Conservation (phyloP, 148 eudicot genomes). For the Suaeda aralocaspica region DNA sequence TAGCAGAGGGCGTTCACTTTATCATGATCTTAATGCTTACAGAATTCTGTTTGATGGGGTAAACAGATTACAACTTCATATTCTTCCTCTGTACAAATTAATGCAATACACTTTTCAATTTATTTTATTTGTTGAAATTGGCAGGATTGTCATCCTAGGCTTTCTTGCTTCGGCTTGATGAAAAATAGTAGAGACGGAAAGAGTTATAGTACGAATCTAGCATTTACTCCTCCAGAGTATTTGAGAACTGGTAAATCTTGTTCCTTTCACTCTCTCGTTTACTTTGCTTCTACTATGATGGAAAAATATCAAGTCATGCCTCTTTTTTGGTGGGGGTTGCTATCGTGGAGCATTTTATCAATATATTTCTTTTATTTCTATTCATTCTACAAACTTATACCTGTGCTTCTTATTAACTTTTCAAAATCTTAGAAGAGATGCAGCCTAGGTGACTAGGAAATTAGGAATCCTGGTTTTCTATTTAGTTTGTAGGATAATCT, state of each 20-base stretch:
- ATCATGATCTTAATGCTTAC: constrained; percentile 71
- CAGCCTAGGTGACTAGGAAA: not conserved
- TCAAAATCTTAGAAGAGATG: not conserved
- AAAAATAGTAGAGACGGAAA: constrained; percentile 71
- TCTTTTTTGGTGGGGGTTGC: not conserved
- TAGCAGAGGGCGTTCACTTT: constrained; percentile 62
- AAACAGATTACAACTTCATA: constrained; percentile 7
- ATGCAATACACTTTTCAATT: no score
- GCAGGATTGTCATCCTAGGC: constrained; percentile 66
- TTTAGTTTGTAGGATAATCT: not conserved
- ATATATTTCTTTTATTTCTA: not conserved
- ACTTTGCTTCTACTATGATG: not conserved
- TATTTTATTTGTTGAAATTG: constrained; percentile 13
- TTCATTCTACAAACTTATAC: not conserved
- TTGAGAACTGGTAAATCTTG: constrained; percentile 48
- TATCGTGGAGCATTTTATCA: not conserved
- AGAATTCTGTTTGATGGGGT: constrained; percentile 69
- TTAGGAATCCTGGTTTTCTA: not conserved
- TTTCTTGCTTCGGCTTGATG: constrained; percentile 80
- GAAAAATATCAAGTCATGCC: not conserved
- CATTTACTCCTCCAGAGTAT: constrained; percentile 75
- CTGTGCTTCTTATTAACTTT: not conserved
- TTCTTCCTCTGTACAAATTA: no score
- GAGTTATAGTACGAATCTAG: constrained; percentile 70
- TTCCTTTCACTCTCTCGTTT: not conserved